Base-by-base conservation (phyloP, 345 rosid genomes). In the Lepidium africanum region DNA sequence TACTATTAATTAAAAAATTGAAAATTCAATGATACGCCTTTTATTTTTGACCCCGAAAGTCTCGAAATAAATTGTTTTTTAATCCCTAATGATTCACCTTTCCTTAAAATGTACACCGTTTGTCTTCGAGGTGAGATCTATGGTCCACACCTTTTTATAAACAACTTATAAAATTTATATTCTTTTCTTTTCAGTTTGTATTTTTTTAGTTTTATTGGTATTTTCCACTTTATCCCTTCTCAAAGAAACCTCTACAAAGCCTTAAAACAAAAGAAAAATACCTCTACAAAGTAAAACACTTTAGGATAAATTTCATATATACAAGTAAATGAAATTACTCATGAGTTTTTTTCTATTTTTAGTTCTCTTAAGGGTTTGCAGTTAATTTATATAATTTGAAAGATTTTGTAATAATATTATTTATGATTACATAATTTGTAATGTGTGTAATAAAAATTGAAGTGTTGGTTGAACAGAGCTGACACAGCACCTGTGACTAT, bases 171-270 rank as follows among this genome's bases (percentile, higher is more conserved):
- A 27, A 43, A 30, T 12, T 60, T 37, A 21, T 74, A 32, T 67
- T 59, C 39, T 53, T 65, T 61, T 65, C 55, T 59, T 69, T 57
- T 42, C 58, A 47, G 59, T 56, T 67, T 65, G 62, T 33, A 60
- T 71, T 55, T 56, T 67, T 56, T 67, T 32, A 53, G 45, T 32
- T 23, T 47, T 23, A 11, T 67, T 30, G 60, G 25, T 59, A 5
- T 45, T 60, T 57, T 49, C 36, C 79, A 77, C 86, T 88, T 83
- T 83, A 81, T 70, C 83, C 83, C 81, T 74, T 78, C 36, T 67
- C 60, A 30, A 88, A 86, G 86, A 61, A 74, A 74, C 37, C 78
- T 59, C 50, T 53, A 51, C 69, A 74, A 57, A 39, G 17, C 23
- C 23, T 21, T 21, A 21, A 21, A 21, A 21, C 23, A 21, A n/a